These are phyloP conservation scores for Lodderomyces pseudojiufengensis DNA, from an alignment of 1,139 yeast species.

Conservation along the genomic window DNA sequence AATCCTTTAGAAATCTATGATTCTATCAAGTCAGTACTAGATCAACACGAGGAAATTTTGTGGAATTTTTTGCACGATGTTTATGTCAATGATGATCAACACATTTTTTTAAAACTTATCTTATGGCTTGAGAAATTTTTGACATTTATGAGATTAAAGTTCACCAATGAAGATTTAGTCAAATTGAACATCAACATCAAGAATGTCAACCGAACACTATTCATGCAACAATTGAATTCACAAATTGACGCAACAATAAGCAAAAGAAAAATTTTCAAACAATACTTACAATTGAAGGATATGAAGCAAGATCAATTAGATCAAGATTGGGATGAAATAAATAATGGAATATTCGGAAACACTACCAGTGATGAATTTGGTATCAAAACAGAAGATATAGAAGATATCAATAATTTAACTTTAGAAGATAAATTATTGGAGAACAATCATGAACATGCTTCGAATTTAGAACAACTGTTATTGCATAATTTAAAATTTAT, in stretches of 20 bases:
- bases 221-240: slow-evolving; percentile 29
- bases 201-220: slow-evolving; percentile 20
- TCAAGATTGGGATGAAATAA: slow-evolving; percentile 47
- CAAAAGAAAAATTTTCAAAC: slow-evolving; percentile 34
- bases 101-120: slow-evolving; percentile 65
- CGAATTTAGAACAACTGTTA: slow-evolving; percentile 17
- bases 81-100: slow-evolving; percentile 68
- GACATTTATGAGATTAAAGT: slow-evolving; percentile 56
- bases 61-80: slow-evolving; percentile 75
- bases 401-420: slow-evolving; percentile 45
- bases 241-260: slow-evolving; percentile 25
- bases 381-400: slow-evolving; percentile 51
- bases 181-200: slow-evolving; percentile 29
- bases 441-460: slow-evolving; percentile 19
- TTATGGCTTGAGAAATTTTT: slow-evolving; percentile 64
- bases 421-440: slow-evolving; percentile 26
- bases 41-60: slow-evolving; percentile 65
- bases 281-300: slow-evolving; percentile 24
- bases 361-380: slow-evolving; percentile 51
- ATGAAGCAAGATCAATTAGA: slow-evolving; percentile 32
- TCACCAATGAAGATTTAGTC: slow-evolving; percentile 46
- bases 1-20: slow-evolving; percentile 56
- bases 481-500: too few species aligned
- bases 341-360: slow-evolving; percentile 41
- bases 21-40: slow-evolving; percentile 58